Evolutionary conservation across 2,329 filamentous ascomycete genomes (phyloP), one percentile per base, ranked within the genome.

Genomic region (Westerdykella aurantiaca): DNA sequence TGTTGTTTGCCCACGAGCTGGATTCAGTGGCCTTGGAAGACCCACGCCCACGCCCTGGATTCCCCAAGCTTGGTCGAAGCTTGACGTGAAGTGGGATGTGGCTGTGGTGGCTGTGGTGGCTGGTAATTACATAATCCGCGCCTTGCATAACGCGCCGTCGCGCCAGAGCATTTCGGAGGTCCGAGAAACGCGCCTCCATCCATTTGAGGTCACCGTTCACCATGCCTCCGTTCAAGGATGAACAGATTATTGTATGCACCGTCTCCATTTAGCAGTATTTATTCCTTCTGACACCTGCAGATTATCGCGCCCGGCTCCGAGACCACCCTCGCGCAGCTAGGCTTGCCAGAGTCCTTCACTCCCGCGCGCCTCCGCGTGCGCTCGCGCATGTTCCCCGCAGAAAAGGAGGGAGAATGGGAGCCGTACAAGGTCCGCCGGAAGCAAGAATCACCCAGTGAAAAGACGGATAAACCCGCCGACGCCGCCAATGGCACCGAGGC

Each of bases 281-380:
- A 14, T 29, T 12, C 10, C 7, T 6, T 50, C 55, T 60, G 35
- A 55, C 43, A 12, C 17, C 16, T 18, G 31, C 48, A 75, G 72
- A 73, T 90, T 65, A 82, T 90, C 70, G 85, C 83, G 68, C 85
- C 86, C 29, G 90, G 90, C 63, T 95, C 89, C 66, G 83, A 86
- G 70, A 91, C 84, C 52, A 95, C 89, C 46, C 81, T 95, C 72
- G 90, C 89, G 54, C 89, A 95, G 77, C 79, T 95, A 34, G 90
- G 90, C 41, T 85, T 93, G 57, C 83, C 82, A 57, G 90, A 96
- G 73, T 83, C 81, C n/a, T 84, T 97, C 67, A 95, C 90, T 31
- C 90, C 89, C 35, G 88, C 93, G n/a, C 79, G 83, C 49, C 80
- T 87, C 66, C 86, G 89, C 55, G 80, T 97, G 54, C 82, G 86